A percentile compares a stretch with the other conserved stretches of the same genome.
phyloP scores from a whole-genome alignment of 768 basidiomycete genomes.

The Galerina marginata region DNA sequence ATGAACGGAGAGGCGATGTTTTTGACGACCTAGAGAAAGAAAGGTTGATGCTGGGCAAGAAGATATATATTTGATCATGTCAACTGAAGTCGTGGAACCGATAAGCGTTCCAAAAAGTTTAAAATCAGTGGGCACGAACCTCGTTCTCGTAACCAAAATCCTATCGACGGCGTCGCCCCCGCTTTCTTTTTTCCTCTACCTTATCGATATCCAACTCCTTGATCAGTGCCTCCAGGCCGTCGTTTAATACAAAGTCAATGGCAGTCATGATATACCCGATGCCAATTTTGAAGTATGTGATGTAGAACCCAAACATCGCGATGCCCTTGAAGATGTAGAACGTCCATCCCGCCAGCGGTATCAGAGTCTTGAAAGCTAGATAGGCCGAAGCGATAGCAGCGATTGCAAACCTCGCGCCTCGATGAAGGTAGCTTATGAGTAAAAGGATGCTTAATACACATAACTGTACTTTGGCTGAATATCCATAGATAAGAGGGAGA shows the following conservation, averaged over 20 bases:
- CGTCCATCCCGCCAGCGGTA: slow-evolving; percentile 28
- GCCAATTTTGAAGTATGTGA: slow-evolving; percentile 38
- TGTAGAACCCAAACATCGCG: slow-evolving; percentile 42
- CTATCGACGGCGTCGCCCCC: neutral
- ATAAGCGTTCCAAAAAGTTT: no score
- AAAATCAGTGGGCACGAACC: neutral
- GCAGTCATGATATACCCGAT: slow-evolving; percentile 28
- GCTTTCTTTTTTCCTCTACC: neutral
- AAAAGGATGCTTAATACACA: slow-evolving; percentile 32
- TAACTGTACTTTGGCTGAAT: slow-evolving; percentile 36
- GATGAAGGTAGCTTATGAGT: slow-evolving; percentile 33
- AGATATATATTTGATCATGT: no score
- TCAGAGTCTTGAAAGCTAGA: slow-evolving; percentile 31
- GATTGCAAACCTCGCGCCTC: slow-evolving; percentile 27
- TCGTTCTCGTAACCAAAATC: neutral
- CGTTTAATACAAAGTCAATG: slow-evolving; percentile 20
- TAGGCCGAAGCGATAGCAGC: slow-evolving; percentile 27
- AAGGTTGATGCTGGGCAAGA: no score
- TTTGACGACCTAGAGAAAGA: no score
- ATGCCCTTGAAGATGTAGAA: slow-evolving; percentile 34
- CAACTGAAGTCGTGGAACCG: no score
- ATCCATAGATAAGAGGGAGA: slow-evolving; percentile 32
- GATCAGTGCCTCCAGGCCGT: slow-evolving; percentile 17
- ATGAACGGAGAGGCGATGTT: no score
- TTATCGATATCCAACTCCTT: slow-evolving; percentile 20